Percentiles rank a stretch among this genome's conserved stretches.
These are phyloP conservation scores for Clohesyomyces aquaticus DNA, from an alignment of 495 filamentous ascomycete species.

Conservation along the genomic window DNA sequence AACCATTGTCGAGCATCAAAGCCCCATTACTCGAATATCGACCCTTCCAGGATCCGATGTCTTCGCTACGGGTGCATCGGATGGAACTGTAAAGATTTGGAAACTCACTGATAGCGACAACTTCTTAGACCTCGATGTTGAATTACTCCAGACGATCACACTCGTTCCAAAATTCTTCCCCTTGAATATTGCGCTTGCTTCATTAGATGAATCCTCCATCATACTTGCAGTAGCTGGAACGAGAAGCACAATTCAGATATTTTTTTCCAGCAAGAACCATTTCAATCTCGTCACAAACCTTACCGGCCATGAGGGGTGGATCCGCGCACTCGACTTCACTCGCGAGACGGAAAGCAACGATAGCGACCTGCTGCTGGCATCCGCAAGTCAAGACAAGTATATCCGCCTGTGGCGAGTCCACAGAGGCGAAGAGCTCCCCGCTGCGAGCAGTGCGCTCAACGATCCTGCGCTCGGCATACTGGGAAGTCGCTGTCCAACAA, in stretches of 20 bases:
- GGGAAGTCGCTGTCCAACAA: slow-evolving; percentile 79
- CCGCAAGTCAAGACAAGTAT: slow-evolving; percentile 96
- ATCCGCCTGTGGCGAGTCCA: slow-evolving; percentile 91
- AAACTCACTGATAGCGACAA: slow-evolving; percentile 53
- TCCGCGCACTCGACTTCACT: slow-evolving; percentile 80
- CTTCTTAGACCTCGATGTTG: slow-evolving; percentile 44
- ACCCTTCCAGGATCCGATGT: slow-evolving; percentile 57
- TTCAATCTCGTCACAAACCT: slow-evolving; percentile 80
- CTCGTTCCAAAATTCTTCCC: slow-evolving; percentile 81
- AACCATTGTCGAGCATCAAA: slow-evolving; percentile 65
- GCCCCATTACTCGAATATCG: slow-evolving; percentile 79
- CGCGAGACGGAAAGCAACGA: slow-evolving; percentile 58
- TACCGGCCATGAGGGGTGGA: slow-evolving; percentile 92
- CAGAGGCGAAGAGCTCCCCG: slow-evolving; percentile 65
- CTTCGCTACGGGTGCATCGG: slow-evolving; percentile 75
- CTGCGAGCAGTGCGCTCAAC: slow-evolving; percentile 41
- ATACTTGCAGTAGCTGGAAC: slow-evolving; percentile 86
- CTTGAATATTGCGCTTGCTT: slow-evolving; percentile 68
- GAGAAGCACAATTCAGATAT: slow-evolving; percentile 74
- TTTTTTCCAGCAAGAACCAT: slow-evolving; percentile 57
- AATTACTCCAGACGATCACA: slow-evolving; percentile 69
- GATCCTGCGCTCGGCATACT: slow-evolving; percentile 63
- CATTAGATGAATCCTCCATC: slow-evolving; percentile 57
- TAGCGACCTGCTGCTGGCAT: slow-evolving; percentile 81
- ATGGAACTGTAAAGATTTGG: slow-evolving; percentile 85